Evolutionary conservation across 805 yeast genomes (phyloP), one percentile per base, ranked within the genome.

Genomic region (Candida manassasensis): DNA sequence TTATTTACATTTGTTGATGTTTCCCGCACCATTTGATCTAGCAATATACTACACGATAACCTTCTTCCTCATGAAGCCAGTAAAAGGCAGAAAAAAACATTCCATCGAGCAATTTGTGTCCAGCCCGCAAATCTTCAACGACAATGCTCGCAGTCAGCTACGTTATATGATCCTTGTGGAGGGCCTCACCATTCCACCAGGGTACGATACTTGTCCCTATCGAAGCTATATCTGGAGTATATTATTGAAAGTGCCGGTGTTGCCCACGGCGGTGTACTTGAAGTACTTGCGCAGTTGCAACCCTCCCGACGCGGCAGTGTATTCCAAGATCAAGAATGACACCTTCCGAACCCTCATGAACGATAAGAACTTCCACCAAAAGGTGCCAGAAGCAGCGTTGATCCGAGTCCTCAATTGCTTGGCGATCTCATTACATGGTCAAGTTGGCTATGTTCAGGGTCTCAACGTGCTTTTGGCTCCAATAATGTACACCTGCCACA

Each of bases 401-500:
- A 70, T 81, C 7, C 59, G 96, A 29, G 62, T 87, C 3, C 66
- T 88, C 17, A 81, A 84, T 21, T 79, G 84, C n/a, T 73, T 77
- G 50, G 94, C 94, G 3, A 59, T 77, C 55, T 57, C 71, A 13
- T 40, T 53, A 8, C 33, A 28, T 39, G 52, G 30, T 34, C 52
- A 50, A 27, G 62, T 55, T 4, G 72, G 72, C 0, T 86, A 86
- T 51, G 96, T 88, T n/a, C 96, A 88, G 53, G 96, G 96, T 2
- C 77, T 89, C 82, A 88, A 88, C 53, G 87, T 88, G 0, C 56
- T 88, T 15, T 71, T 83, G 16, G 96, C 95, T 0, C 96, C 96
- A 1, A 74, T 88, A 37, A 72, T 87, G 12, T 88, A 76, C 52
- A 71, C 83, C 1, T 71, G 83, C 47, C 54, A 62, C 40, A 78